Evolutionary conservation across 2,329 filamentous ascomycete genomes (phyloP).

Genomic region (Arthroderma uncinatum): DNA sequence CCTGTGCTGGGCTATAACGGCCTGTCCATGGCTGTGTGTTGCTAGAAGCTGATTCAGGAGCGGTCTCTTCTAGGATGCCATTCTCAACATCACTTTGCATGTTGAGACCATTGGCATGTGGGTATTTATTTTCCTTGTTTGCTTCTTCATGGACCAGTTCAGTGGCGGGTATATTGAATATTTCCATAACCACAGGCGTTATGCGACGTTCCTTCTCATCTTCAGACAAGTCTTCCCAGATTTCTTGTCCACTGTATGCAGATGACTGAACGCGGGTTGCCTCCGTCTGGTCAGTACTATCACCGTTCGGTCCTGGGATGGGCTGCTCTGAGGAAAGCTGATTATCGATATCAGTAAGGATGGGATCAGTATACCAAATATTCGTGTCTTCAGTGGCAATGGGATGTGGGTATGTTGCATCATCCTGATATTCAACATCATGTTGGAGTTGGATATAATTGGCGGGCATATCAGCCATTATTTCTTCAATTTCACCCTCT

Average conservation of each 20-base stretch:
- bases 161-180: background rate
- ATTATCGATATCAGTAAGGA: background rate
- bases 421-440: background rate
- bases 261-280: background rate
- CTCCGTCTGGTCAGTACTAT: background rate
- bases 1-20: background rate
- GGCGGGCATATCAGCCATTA: background rate
- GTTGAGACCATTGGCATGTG: background rate
- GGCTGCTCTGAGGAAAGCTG: background rate
- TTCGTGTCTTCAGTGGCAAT: background rate
- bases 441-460: background rate
- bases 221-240: constrained; percentile 9
- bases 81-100: background rate
- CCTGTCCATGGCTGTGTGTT: background rate
- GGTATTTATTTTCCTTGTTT: constrained; percentile 11
- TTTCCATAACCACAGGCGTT: background rate
- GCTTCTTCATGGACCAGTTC: background rate
- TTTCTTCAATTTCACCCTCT: background rate
- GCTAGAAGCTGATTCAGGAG: background rate
- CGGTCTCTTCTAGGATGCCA: background rate
- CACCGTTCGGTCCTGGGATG: background rate
- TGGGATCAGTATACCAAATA: constrained; percentile 1
- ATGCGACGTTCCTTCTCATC: background rate
- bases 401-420: background rate
- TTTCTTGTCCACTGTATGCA: background rate